Percentiles rank a stretch among this genome's conserved stretches.
phyloP scores from a whole-genome alignment of 257 asterid genomes.

The Solanum tarijense region DNA sequence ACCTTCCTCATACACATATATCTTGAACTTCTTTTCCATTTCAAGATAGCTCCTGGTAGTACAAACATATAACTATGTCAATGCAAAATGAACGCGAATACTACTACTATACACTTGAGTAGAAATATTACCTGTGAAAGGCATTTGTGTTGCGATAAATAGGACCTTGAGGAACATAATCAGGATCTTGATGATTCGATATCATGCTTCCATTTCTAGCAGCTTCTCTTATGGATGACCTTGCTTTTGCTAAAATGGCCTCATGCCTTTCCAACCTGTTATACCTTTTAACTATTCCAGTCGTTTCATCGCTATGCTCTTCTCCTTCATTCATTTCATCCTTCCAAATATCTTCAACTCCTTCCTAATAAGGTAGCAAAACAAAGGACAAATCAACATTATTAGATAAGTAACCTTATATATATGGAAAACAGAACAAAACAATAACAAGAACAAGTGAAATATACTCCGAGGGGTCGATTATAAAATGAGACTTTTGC shows the following conservation, averaged over 20 bases:
- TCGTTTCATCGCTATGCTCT: background rate
- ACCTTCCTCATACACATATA: conserved; percentile 74
- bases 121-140: conserved; percentile 22
- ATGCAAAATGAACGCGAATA: background rate
- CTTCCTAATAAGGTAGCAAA: background rate
- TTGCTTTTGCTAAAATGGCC: conserved; percentile 13
- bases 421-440: background rate
- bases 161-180: conserved; percentile 28
- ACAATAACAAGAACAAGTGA: background rate
- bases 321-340: background rate
- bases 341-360: background rate
- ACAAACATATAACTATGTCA: background rate
- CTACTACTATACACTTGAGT: background rate
- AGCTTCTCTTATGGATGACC: conserved; percentile 25
- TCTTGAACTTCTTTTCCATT: conserved; percentile 71
- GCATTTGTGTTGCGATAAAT: conserved; percentile 29
- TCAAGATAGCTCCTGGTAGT: conserved; percentile 57
- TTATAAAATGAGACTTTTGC: background rate
- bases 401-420: background rate
- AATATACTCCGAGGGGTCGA: background rate
- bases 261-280: conserved; percentile 19
- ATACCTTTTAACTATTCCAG: background rate
- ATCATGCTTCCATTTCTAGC: conserved; percentile 19
- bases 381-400: background rate
- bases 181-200: conserved; percentile 19